Conservation (phyloP, 2,329 filamentous ascomycete genomes). For the Trichoderma sp. region DNA sequence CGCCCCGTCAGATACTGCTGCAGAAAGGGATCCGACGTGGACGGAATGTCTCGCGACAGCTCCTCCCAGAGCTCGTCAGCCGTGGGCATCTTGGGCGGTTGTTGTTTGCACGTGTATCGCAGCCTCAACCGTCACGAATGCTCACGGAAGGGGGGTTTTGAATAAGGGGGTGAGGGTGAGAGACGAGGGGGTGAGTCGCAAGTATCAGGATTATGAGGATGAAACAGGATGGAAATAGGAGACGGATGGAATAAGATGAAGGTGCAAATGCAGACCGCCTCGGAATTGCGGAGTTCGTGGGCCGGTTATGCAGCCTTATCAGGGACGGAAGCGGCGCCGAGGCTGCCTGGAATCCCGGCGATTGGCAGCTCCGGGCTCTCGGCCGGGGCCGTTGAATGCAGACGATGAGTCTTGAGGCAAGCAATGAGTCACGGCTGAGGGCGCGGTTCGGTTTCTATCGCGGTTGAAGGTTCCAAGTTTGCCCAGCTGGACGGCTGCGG, state of each 20-base stretch:
- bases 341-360: neutral
- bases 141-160: neutral
- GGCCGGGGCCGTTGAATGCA: constrained; percentile 24
- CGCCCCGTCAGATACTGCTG: constrained; percentile 79
- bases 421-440: constrained; percentile 18
- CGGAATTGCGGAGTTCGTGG: neutral
- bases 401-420: neutral
- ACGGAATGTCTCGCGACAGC: constrained; percentile 58
- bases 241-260: too few species aligned
- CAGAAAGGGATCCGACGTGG: constrained; percentile 71
- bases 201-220: too few species aligned
- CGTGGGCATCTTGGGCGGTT: constrained; percentile 42
- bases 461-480: neutral
- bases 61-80: constrained; percentile 63
- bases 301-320: constrained; percentile 1
- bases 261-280: too few species aligned
- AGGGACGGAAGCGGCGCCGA: constrained; percentile 1
- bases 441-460: neutral
- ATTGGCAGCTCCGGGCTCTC: constrained; percentile 4
- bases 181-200: neutral
- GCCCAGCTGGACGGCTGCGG: neutral
- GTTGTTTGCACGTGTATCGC: neutral
- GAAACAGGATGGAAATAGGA: too few species aligned
- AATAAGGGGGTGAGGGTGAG: neutral
- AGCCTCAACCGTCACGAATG: neutral